Base-by-base conservation (phyloP, 345 rosid genomes). In the Linum lewisii region DNA sequence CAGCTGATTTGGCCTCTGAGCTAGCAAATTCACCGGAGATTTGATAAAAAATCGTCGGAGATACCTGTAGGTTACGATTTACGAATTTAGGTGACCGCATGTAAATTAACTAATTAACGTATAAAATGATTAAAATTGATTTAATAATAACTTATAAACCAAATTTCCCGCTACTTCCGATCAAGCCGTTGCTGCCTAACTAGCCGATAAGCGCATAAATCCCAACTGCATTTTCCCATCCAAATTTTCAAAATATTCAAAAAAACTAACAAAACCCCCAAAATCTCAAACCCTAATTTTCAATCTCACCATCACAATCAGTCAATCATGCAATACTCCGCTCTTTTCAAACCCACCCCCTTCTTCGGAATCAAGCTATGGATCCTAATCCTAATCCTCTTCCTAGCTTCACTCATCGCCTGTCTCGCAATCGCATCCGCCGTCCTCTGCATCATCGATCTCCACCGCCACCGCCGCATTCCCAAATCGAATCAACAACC, bases 321-420 rank as follows among this genome's bases (percentile, higher is more conserved):
- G 62, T 37, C 4, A 51, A 67, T 51, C 65, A 78, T 74, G 72
- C 55, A 75, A 44, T 57, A 51, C 51, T 38, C 80, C 21, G 53
- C 63, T 18, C 34, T 77, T 18, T n/a, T 38, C 60, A 24, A 18
- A 24, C 63, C 53, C 24, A 78, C 81, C 54, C 63, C 81, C 0
- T 67, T 85, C 25, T 77, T 85, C 7, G 86, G 85, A 38, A 54
- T 81, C 65, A 67, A 54, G 42, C 61, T 83, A 54, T 79, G 83
- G 90, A 56, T 90, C 51, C 66, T 82, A 18, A 57, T 90, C 24
- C 55, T 79, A 21, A 62, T 59, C 21, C n/a, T n/a, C n/a, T n/a
- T n/a, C n/a, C 58, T 71, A 42, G 14, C 54, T 21, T 58, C 57
- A 44, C 51, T 76, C n/a, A 19, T 77, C 68, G 14, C 75, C 7